A percentile compares a stretch with the other conserved stretches of the same genome.
These are phyloP conservation scores for Lactarius psammicola DNA, from an alignment of 768 basidiomycete genomes.

Conservation along the genomic window DNA sequence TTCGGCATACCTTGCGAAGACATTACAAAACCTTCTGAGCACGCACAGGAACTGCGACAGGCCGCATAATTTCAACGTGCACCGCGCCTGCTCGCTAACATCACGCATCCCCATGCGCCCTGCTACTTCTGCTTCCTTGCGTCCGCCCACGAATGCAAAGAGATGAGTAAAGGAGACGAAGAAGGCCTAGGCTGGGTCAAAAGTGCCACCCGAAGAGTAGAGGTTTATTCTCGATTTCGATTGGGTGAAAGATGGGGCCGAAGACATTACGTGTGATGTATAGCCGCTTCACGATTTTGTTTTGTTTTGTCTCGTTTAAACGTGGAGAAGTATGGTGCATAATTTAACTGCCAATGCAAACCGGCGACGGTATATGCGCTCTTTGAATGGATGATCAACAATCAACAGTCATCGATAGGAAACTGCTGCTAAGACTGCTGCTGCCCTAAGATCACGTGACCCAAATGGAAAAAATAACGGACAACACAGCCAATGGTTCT, in stretches of 20 bases:
- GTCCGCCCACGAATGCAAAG: neutral
- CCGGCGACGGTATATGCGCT: too few species aligned
- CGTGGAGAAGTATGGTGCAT: neutral
- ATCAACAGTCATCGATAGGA: too few species aligned
- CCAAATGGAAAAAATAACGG: too few species aligned
- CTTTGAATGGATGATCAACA: too few species aligned
- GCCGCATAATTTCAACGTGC: neutral
- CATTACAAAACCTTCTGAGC: neutral
- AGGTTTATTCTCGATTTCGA: slow-evolving; percentile 11
- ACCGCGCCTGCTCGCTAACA: neutral
- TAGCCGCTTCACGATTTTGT: neutral
- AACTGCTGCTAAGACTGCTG: too few species aligned
- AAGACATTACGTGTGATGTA: slow-evolving; percentile 20
- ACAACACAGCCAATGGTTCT: too few species aligned
- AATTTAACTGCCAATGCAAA: too few species aligned
- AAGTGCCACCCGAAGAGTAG: neutral
- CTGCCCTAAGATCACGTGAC: too few species aligned
- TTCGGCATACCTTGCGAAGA: neutral
- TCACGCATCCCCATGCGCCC: slow-evolving; percentile 3
- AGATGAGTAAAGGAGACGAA: neutral
- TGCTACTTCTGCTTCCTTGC: slow-evolving; percentile 14
- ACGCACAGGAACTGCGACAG: slow-evolving; percentile 1
- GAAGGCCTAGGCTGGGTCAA: neutral
- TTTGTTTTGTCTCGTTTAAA: neutral
- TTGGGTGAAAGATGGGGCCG: neutral